Evolutionary conservation across 106 monocot genomes (phyloP), one percentile per base, ranked within the genome.

Genomic region (Triglochin maritima): DNA sequence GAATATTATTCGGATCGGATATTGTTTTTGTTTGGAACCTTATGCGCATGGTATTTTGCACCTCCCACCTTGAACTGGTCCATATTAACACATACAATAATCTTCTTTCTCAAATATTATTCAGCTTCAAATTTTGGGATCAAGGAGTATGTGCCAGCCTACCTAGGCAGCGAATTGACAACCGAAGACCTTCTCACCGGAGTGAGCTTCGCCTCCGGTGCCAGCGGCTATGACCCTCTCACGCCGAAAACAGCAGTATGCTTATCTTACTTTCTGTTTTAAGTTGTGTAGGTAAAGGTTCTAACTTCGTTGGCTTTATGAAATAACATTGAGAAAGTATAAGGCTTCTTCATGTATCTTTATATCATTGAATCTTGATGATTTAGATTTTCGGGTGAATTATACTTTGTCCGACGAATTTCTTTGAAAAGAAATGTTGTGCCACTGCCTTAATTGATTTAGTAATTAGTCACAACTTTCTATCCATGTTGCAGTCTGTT

Each of bases 151-250:
- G 9, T 94, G 17, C 94, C 94, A 10, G 80, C 89, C 6, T 94
- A 94, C 71, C 59, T 86, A 10, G 84, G 80, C 6, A 69, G 67
- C 0, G 14, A 73, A 2, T 70, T 89, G 0, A 46, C 11, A 13
- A 76, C 78, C 3, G 47, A 89, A 29, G 93, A 94, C 13, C 79
- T 94, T 16, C 67, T 84, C 56, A 94, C 89, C 13, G 89, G 94
- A 13, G 86, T 94, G 3, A 94, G 89, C 79, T 94, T 94, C 45
- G 94, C 94, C 12, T 94, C 89, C 3, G 89, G 89, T 11, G 94
- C 81, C 0, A 68, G 68, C 6, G 94, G 94, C 64, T 89, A 71
- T 64, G 94, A 94, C 60, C 94, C 94, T 6, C 74, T 89, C 48
- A 94, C 94, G 5, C 56, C 86, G 2, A 57, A 70, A 10, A 6